Evolutionary conservation across 1,284 basidiomycete genomes (phyloP).

Genomic region (Pascua sp.): DNA sequence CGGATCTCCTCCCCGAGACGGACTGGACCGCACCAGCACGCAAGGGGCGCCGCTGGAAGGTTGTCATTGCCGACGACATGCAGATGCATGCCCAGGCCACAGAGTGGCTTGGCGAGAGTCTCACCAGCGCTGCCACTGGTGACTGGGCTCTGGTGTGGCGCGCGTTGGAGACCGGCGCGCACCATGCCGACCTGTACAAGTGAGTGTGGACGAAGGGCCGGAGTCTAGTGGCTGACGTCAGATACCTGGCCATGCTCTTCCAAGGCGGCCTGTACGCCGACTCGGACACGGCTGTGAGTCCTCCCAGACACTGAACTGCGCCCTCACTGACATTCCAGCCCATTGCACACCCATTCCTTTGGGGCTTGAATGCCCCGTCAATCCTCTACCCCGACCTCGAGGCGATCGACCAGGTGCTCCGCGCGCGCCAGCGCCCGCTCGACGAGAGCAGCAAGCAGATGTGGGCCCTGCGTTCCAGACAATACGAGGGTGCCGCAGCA

Average conservation of each 20-base stretch:
- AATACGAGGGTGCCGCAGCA: too few relatives aligned
- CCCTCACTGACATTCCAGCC: constrained; percentile 17
- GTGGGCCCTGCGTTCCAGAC: too few relatives aligned
- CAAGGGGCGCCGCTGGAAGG: constrained; percentile 24
- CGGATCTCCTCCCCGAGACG: constrained; percentile 8
- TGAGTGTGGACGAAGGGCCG: constrained; percentile 14
- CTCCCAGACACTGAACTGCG: too few relatives aligned
- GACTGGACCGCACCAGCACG: constrained; percentile 16
- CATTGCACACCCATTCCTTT: constrained; percentile 35
- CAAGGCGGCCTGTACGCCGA: constrained; percentile 40
- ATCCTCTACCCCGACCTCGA: constrained; percentile 24
- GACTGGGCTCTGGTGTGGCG: constrained; percentile 27
- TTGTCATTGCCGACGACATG: constrained; percentile 24
- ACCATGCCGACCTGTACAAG: constrained; percentile 34
- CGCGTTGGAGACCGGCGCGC: constrained; percentile 22
- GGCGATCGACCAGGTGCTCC: constrained; percentile 10
- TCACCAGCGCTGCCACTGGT: constrained; percentile 4
- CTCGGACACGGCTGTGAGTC: constrained; percentile 34
- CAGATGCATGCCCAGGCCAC: constrained; percentile 24
- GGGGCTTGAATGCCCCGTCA: constrained; percentile 26
- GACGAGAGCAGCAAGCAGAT: too few relatives aligned
- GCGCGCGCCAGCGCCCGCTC: too few relatives aligned
- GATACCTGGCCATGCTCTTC: constrained; percentile 33
- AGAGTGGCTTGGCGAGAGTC: constrained; percentile 25
- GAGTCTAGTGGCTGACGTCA: constrained; percentile 11